These are phyloP conservation scores for Psidium guajava DNA, from an alignment of 345 rosid genomes.

Conservation along the genomic window DNA sequence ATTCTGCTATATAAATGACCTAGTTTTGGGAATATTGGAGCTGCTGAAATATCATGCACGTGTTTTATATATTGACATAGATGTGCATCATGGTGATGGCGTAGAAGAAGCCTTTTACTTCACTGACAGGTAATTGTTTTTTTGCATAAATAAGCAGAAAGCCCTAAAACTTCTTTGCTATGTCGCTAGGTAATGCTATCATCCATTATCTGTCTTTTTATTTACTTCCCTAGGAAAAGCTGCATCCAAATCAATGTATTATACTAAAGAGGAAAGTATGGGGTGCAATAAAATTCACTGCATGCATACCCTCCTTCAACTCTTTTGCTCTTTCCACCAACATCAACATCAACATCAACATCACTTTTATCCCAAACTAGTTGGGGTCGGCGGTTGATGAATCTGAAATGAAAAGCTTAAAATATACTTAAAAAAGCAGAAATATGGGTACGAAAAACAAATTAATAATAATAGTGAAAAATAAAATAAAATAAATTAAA, in stretches of 20 bases:
- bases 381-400: too few relatives aligned
- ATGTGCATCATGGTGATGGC: constrained; percentile 99
- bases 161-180: background rate
- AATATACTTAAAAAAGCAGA: too few relatives aligned
- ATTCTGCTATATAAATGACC: constrained; percentile 94
- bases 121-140: constrained; percentile 64
- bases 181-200: background rate
- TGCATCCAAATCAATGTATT: background rate
- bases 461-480: too few relatives aligned
- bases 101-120: constrained; percentile 99
- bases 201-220: background rate
- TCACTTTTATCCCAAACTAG: too few relatives aligned
- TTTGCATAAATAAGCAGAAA: background rate
- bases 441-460: too few relatives aligned
- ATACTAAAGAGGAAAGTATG: background rate
- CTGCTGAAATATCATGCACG: constrained; percentile 85
- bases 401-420: too few relatives aligned
- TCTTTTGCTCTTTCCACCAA: background rate
- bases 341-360: too few relatives aligned
- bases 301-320: background rate
- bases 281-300: background rate
- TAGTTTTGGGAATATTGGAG: constrained; percentile 93
- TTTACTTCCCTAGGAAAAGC: background rate
- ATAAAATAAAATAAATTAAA: too few relatives aligned
- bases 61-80: constrained; percentile 84